phyloP scores from a whole-genome alignment of 805 yeast species.

The Barnettozyma sp. region DNA sequence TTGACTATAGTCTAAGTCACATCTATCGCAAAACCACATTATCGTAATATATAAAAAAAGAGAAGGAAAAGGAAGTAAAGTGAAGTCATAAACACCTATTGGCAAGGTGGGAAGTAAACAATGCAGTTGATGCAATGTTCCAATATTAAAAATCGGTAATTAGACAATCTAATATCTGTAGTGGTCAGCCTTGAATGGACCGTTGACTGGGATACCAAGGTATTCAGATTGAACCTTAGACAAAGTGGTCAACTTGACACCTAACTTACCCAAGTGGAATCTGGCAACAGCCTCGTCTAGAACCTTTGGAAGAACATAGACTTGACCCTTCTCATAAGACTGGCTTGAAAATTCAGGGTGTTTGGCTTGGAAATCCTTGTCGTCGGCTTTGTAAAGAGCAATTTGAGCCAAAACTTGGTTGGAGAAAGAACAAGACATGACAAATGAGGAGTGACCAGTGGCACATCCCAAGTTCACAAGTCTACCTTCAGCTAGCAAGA shows the following conservation, averaged over 20 bases:
- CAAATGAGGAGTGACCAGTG: constrained; percentile 98
- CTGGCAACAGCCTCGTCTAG: constrained; percentile 98
- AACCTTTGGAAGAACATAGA: constrained; percentile 94
- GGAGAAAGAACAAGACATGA: constrained; percentile 99
- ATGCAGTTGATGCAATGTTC: constrained; percentile 24
- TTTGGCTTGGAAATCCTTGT: constrained; percentile 69
- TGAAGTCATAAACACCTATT: constrained; percentile 9
- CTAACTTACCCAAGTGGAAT: constrained; percentile 91
- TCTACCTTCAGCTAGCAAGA: constrained; percentile 98
- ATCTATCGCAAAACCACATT: constrained; percentile 9
- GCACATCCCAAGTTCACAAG: constrained; percentile 99
- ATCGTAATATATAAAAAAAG: too few relatives aligned
- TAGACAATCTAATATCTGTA: constrained; percentile 75
- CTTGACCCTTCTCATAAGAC: constrained; percentile 77
- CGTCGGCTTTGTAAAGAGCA: constrained; percentile 87
- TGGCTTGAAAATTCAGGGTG: constrained; percentile 90
- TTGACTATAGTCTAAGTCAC: constrained; percentile 1
- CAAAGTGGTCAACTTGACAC: constrained; percentile 77
- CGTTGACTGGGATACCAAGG: constrained; percentile 84
- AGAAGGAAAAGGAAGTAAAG: too few relatives aligned
- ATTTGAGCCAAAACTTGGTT: constrained; percentile 99
- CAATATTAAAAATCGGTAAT: not conserved
- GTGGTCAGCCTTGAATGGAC: constrained; percentile 97
- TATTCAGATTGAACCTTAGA: constrained; percentile 82
- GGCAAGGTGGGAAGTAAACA: constrained; percentile 6